Evolutionary conservation across 257 asterid species (phyloP).

Genomic region (Nicotiana benthamiana): DNA sequence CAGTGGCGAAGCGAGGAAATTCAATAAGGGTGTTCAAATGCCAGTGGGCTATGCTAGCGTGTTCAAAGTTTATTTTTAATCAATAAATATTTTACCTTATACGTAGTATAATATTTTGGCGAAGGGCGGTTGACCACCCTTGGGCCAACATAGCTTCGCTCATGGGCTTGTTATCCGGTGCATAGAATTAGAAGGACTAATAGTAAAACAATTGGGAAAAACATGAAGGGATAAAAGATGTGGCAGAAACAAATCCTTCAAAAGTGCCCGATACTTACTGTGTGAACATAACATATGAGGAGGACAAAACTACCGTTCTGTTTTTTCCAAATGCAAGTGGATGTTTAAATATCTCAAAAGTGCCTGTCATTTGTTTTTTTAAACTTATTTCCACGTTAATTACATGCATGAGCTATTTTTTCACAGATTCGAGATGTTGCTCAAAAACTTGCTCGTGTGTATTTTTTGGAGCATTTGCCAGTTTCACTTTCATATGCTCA

Average conservation of each 20-base stretch:
- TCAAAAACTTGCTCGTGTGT: slow-evolving; percentile 44
- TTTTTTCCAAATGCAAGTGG: not conserved
- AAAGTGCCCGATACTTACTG: not conserved
- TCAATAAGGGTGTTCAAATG: no score
- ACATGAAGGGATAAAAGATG: not conserved
- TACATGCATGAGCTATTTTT: not conserved
- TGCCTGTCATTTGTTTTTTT: not conserved
- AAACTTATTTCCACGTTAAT: not conserved
- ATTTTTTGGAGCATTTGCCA: slow-evolving; percentile 74
- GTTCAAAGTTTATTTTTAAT: no score
- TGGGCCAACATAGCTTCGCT: no score
- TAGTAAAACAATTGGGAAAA: not conserved
- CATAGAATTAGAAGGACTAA: not conserved
- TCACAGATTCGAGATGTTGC: slow-evolving; percentile 60
- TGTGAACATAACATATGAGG: not conserved
- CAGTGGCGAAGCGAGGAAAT: no score
- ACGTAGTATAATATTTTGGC: no score
- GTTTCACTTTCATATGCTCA: slow-evolving; percentile 65
- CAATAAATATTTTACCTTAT: no score
- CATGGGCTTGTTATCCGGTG: not conserved
- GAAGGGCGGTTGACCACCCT: no score
- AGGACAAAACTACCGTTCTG: not conserved
- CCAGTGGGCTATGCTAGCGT: no score
- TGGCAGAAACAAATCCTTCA: not conserved
- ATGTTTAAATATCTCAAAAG: not conserved